Base-by-base conservation (phyloP, 306 rosid genomes). In the Vicia villosa region DNA sequence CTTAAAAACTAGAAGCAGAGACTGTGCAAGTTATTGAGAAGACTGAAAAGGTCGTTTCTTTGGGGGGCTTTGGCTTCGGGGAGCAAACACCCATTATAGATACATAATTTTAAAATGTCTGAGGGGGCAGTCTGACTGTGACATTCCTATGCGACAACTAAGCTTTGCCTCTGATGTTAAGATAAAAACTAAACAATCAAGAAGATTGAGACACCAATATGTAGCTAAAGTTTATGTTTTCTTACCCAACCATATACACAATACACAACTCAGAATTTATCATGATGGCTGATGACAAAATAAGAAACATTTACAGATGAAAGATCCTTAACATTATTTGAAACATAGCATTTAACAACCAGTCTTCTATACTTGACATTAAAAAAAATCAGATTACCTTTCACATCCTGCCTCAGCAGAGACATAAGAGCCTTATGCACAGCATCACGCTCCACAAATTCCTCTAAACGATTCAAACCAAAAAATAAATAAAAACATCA, bases 391-490 rank as follows among this genome's bases (percentile, higher is more conserved):
- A 54, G 66, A 40, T 67, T 85, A 94, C 99, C 97, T 89, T 89
- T 94, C 66, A 91, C 96, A 79, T 94, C 96, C 83, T 94, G 97
- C 81, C 95, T 87, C 86, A 94, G 79, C 61, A 94, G 87, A 20
- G 99, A 90, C 99, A 94, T 81, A 12, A 94, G 95, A 78, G 99
- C 96, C 82, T 91, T 94, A 68, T 91, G 96, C 51, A 91, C 99
- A 9, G 97, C 97, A 79, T 94, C 99, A 30, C 99, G 97, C 87
- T 88, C 99, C 88, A 94, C 96, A 67, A 94, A 94, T 77, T 94
- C 99, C 80, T 91, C 99, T 94, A 72, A 60, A n/a, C 57, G 21
- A 68, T 83, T 77, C 61, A 34, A 62, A 28, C 10, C 10, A 26
- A 68, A 4, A 28, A 1, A 1, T 22, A 70, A 17, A 47, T 0